Evolutionary conservation across 495 filamentous ascomycete species (phyloP), one percentile per base, ranked within the genome.

Genomic region (Amphirosellinia nigrospora): DNA sequence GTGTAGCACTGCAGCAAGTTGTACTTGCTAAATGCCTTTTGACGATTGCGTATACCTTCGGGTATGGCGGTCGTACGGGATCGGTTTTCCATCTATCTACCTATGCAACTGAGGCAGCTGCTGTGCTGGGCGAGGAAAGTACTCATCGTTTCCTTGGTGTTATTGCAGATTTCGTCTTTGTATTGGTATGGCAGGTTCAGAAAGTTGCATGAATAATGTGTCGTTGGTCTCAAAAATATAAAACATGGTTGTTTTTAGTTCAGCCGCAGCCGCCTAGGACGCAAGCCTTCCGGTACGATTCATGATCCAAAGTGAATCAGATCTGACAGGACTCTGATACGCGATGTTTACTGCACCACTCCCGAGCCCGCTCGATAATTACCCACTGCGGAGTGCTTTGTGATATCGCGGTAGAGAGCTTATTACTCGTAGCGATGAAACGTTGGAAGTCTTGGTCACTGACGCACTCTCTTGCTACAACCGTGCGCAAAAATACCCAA

Each of bases 401-500:
- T 50, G 72, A 64, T 21, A 71, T 66, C 50, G 43, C 26, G 28
- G 70, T 67, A 56, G 69, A 72, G 59, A 77, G 71, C 39, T 48
- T 70, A 46, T 74, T 73, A 55, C 75, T 77, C 28, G 74, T 66
- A 19, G 28, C 68, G 32, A 75, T 59, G 64, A 83, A 82, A 53
- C 65, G 66, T 36, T 66, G 48, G 48, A 74, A 78, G 36, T 75
- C 75, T 26, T 77, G 66, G 0, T 80, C 76, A 39, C 53, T 71
- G 34, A 80, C 69, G 13, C 74, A 61, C 3, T 74, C 59, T 23
- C 81, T 79, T 21, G 82, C 80, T 16, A 82, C 71, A 45, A 84
- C 36, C 6, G 78, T 85, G 63, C 86, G 80, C 41, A 89, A 69
- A 74, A 89, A 89, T 9, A 81, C 82, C 87, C 87, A 89, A 32